Percentiles rank a stretch among this genome's conserved stretches.
Evolutionary conservation across 2,329 filamentous ascomycete genomes (phyloP).

Genomic region (Lachnellula arida): DNA sequence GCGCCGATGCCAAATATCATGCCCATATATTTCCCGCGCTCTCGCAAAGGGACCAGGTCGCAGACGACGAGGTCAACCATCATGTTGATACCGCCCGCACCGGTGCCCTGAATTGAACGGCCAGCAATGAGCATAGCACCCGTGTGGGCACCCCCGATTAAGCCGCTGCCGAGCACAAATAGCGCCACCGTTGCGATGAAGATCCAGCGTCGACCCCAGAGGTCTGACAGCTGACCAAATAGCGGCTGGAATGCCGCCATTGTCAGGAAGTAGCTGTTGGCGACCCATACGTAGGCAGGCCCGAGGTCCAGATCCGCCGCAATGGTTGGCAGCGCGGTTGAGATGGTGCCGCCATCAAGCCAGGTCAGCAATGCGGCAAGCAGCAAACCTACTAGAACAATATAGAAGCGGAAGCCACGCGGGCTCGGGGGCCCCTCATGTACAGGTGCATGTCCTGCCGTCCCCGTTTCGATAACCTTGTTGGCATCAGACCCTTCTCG

Average conservation of each 20-base stretch:
- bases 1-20: no score
- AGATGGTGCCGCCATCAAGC: conserved; percentile 2
- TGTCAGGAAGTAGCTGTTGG: conserved; percentile 4
- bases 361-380: neutral
- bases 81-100: conserved; percentile 41
- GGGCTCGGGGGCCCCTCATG: no score
- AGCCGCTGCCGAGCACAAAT: conserved; percentile 7
- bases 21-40: conserved; percentile 36
- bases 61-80: conserved; percentile 45
- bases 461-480: no score
- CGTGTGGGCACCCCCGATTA: conserved; percentile 2
- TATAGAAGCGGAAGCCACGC: neutral
- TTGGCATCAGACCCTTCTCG: no score
- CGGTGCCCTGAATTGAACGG: conserved; percentile 36
- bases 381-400: neutral
- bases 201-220: neutral
- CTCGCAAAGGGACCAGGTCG: conserved; percentile 44
- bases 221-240: conserved; percentile 1
- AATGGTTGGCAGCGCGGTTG: conserved; percentile 11
- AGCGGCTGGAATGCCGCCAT: conserved; percentile 1
- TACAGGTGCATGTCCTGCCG: no score
- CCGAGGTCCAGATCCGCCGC: neutral
- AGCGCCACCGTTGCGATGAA: neutral
- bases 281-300: conserved; percentile 3
- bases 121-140: conserved; percentile 8